phyloP scores from a whole-genome alignment of 305 asterid species.

The Fraxinus dipetala region DNA sequence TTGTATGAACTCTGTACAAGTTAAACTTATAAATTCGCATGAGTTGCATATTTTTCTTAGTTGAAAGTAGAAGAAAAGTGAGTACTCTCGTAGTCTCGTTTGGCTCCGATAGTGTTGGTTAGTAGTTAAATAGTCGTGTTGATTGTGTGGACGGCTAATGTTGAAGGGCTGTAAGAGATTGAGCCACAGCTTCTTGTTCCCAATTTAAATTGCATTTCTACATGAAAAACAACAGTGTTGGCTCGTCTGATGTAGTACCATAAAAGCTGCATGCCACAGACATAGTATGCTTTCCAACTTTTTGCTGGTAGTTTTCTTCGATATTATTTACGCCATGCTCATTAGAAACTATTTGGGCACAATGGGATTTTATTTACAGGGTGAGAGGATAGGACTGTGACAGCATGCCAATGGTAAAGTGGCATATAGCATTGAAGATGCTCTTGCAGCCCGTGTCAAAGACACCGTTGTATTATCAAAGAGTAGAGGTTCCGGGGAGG shows the following conservation, averaged over 20 bases:
- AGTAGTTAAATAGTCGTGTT: background rate
- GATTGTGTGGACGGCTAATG: too few relatives aligned
- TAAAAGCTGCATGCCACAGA: conserved; percentile 36
- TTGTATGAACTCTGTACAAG: too few relatives aligned
- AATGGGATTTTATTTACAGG: conserved; percentile 73
- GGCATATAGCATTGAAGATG: conserved; percentile 66
- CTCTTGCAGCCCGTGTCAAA: conserved; percentile 80
- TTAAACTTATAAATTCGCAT: too few relatives aligned
- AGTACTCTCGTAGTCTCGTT: too few relatives aligned
- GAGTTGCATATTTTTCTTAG: too few relatives aligned
- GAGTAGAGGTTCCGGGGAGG: conserved; percentile 38
- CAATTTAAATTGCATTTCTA: background rate
- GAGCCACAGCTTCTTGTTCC: background rate
- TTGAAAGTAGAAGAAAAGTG: too few relatives aligned
- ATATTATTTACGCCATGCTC: background rate
- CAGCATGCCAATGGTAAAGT: conserved; percentile 77
- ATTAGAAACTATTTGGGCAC: conserved; percentile 28
- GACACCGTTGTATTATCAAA: conserved; percentile 72
- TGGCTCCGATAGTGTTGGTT: background rate
- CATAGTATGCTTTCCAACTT: conserved; percentile 34
- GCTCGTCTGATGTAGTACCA: background rate
- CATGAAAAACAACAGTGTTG: background rate
- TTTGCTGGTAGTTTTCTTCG: conserved; percentile 16
- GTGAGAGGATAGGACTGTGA: conserved; percentile 76
- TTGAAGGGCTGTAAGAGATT: background rate